phyloP scores from a whole-genome alignment of 2,329 filamentous ascomycete genomes.

The Aspergillus terreus region DNA sequence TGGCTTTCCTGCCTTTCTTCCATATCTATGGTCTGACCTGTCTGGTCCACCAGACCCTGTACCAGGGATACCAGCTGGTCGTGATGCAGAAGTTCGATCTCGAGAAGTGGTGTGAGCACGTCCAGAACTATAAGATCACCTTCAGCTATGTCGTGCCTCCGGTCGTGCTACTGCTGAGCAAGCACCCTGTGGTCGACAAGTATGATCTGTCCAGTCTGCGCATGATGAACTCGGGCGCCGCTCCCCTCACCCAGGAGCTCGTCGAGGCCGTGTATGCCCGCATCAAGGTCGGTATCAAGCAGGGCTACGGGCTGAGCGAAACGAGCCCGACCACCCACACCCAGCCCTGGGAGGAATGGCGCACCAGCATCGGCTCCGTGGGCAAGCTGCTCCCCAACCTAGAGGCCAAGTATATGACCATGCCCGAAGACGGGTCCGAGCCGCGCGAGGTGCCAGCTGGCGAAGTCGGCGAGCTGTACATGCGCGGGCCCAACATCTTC shows the following conservation, averaged over 20 bases:
- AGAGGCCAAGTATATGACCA: constrained; percentile 72
- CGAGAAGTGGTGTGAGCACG: constrained; percentile 69
- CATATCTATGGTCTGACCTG: constrained; percentile 84
- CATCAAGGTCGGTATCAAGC: constrained; percentile 77
- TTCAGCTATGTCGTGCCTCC: constrained; percentile 82
- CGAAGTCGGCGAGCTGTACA: constrained; percentile 65
- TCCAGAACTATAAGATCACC: constrained; percentile 72
- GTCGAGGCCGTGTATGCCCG: constrained; percentile 71
- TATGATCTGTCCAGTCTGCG: constrained; percentile 77
- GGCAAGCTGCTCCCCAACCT: constrained; percentile 76
- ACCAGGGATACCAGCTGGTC: constrained; percentile 62
- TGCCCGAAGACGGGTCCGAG: constrained; percentile 47
- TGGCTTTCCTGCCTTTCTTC: constrained; percentile 84
- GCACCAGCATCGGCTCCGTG: constrained; percentile 70
- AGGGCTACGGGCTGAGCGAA: constrained; percentile 88
- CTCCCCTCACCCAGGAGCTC: constrained; percentile 76
- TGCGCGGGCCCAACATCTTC: constrained; percentile 63
- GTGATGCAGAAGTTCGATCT: constrained; percentile 80
- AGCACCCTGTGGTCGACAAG: constrained; percentile 71
- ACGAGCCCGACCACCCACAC: constrained; percentile 75
- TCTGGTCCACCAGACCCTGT: constrained; percentile 66
- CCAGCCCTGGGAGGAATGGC: constrained; percentile 73
- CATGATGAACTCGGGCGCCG: constrained; percentile 84
- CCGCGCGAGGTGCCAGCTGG: constrained; percentile 57
- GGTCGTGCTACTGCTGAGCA: constrained; percentile 74